Evolutionary conservation across 257 asterid species (phyloP).

Genomic region (Solanum acaule): DNA sequence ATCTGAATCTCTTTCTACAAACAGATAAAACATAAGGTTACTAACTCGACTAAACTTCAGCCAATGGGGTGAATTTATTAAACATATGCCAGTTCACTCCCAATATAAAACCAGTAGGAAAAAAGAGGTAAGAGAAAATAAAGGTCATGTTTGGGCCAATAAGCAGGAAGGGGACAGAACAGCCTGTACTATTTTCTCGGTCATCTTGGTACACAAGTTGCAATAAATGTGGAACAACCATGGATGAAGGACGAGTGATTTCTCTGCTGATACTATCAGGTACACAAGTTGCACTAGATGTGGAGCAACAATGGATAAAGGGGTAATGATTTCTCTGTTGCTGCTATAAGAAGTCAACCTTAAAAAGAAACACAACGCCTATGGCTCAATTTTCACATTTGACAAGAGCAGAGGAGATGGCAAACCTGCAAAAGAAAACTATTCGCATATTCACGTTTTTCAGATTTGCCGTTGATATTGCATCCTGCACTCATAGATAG

Average conservation of each 20-base stretch:
- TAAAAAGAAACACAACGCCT: background rate
- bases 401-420: conserved; percentile 3
- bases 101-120: background rate
- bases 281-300: background rate
- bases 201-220: background rate
- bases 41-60: background rate
- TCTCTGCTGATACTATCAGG: background rate
- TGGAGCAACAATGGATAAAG: background rate
- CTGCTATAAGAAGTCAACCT: background rate
- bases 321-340: background rate
- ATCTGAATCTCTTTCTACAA: conserved; percentile 54
- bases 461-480: conserved; percentile 19
- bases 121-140: background rate
- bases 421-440: conserved; percentile 52
- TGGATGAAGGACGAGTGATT: background rate
- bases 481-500: conserved; percentile 30
- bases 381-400: background rate
- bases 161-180: background rate
- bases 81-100: background rate
- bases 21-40: conserved; percentile 3
- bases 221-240: background rate
- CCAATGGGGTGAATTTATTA: background rate
- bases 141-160: background rate
- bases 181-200: background rate
- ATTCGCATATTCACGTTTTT: conserved; percentile 24